These are phyloP conservation scores for Geotrichum fermentans DNA, from an alignment of 1,139 yeast genomes.

Conservation along the genomic window DNA sequence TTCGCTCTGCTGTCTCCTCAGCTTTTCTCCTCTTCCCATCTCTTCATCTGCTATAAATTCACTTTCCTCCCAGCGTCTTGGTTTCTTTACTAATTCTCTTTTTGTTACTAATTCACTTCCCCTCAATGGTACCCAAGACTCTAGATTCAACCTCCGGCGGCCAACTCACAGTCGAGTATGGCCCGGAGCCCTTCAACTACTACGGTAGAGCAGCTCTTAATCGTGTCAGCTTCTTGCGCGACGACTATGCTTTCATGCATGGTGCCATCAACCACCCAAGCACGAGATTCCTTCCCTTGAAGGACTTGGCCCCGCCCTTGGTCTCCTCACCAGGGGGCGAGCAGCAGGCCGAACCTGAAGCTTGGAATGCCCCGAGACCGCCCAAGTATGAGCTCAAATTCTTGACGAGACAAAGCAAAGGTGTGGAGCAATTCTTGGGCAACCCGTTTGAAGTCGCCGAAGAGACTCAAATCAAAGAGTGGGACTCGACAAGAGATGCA, in stretches of 20 bases:
- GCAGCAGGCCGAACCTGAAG: background rate
- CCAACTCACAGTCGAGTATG: constrained; percentile 20
- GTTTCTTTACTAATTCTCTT: too few species aligned
- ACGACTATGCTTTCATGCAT: constrained; percentile 55
- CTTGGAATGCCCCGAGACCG: constrained; percentile 9
- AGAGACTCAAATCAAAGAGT: constrained; percentile 29
- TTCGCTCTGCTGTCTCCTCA: too few species aligned
- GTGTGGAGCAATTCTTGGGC: constrained; percentile 28
- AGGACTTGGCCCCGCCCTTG: constrained; percentile 34
- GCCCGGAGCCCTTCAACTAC: constrained; percentile 28
- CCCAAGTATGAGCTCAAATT: constrained; percentile 21
- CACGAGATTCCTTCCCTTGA: constrained; percentile 55
- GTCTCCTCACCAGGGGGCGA: constrained; percentile 21
- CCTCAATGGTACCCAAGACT: too few species aligned
- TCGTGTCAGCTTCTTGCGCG: constrained; percentile 73
- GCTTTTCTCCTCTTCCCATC: too few species aligned
- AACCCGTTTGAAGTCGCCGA: constrained; percentile 34
- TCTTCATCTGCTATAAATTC: too few species aligned
- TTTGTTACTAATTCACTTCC: too few species aligned
- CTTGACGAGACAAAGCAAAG: constrained; percentile 25
- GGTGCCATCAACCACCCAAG: constrained; percentile 49
- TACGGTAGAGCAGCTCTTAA: constrained; percentile 59
- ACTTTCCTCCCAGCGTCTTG: too few species aligned
- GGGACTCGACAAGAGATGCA: constrained; percentile 38
- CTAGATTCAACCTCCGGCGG: constrained; percentile 9